phyloP scores from a whole-genome alignment of 805 yeast species.

The Monosporozyma solicola region DNA sequence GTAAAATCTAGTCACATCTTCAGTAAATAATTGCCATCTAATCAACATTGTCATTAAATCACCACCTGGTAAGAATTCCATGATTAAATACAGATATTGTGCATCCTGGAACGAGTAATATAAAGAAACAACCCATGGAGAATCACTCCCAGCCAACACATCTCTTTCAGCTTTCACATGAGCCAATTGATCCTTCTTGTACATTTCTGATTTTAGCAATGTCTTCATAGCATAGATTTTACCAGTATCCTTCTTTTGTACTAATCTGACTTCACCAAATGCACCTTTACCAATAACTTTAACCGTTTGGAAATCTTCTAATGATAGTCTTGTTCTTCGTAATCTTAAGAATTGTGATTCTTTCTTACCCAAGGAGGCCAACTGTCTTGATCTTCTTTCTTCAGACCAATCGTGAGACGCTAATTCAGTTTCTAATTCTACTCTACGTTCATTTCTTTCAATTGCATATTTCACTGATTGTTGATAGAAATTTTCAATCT shows the following conservation, averaged over 20 bases:
- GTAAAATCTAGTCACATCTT: conserved; percentile 85
- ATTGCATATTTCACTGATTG: conserved; percentile 85
- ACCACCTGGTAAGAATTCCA: conserved; percentile 93
- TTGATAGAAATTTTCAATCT: conserved; percentile 76
- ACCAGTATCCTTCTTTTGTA: conserved; percentile 87
- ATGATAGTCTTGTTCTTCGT: conserved; percentile 70
- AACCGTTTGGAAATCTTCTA: conserved; percentile 81
- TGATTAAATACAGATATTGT: conserved; percentile 71
- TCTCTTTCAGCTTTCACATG: conserved; percentile 96
- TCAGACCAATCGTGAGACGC: conserved; percentile 65
- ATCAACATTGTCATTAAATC: conserved; percentile 92
- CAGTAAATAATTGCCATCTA: conserved; percentile 88
- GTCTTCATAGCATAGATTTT: conserved; percentile 93
- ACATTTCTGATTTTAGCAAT: conserved; percentile 82
- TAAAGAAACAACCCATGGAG: conserved; percentile 88
- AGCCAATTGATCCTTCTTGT: conserved; percentile 86
- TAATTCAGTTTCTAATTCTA: conserved; percentile 69
- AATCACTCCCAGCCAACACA: conserved; percentile 82
- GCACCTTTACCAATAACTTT: conserved; percentile 95
- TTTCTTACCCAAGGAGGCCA: conserved; percentile 74
- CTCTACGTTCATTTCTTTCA: conserved; percentile 87
- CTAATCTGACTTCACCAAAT: conserved; percentile 92
- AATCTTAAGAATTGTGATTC: conserved; percentile 81
- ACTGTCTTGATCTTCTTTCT: conserved; percentile 76
- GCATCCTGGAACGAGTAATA: conserved; percentile 66